A percentile compares a stretch with the other conserved stretches of the same genome.
Evolutionary conservation across 2,329 filamentous ascomycete genomes (phyloP).

Genomic region (Tolypocladium tropicale): DNA sequence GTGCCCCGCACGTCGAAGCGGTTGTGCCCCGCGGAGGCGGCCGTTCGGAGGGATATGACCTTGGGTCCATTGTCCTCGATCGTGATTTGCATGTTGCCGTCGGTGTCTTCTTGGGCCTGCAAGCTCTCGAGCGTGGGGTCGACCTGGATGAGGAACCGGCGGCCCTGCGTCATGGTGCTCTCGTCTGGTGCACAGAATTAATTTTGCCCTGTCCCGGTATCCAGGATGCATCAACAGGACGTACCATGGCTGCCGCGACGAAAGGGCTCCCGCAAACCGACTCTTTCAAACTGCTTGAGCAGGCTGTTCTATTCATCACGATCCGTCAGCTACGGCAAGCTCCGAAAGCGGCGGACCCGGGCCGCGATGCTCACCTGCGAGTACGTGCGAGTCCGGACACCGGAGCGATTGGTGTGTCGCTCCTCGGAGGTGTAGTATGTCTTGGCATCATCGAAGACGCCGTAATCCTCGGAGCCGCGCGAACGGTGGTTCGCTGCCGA

Average conservation of each 20-base stretch:
- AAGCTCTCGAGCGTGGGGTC: conserved; percentile 72
- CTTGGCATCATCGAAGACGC: conserved; percentile 45
- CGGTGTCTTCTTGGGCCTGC: conserved; percentile 79
- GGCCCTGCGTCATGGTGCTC: conserved; percentile 49
- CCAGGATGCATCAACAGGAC: conserved; percentile 5
- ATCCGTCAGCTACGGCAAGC: conserved; percentile 14
- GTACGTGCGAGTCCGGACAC: conserved; percentile 43
- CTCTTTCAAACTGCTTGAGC: conserved; percentile 40
- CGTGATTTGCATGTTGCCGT: conserved; percentile 92
- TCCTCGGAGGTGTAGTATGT: conserved; percentile 50
- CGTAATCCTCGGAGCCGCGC: conserved; percentile 34
- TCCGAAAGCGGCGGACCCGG: not conserved
- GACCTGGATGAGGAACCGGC: conserved; percentile 80
- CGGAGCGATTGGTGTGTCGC: conserved; percentile 37
- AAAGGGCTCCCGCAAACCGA: conserved; percentile 43
- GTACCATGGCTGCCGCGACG: conserved; percentile 50
- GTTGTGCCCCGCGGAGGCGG: conserved; percentile 75
- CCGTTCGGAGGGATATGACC: conserved; percentile 75
- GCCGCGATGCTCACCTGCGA: conserved; percentile 34
- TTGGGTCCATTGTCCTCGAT: conserved; percentile 94
- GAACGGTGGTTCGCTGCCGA: conserved; percentile 15
- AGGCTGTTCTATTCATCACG: conserved; percentile 41
- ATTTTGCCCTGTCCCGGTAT: not conserved
- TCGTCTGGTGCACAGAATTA: conserved; percentile 49
- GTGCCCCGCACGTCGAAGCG: conserved; percentile 87